Percentiles rank a stretch among this genome's conserved stretches.
Evolutionary conservation across 2,329 filamentous ascomycete species (phyloP).

Genomic region (Coniochaeta pulveracea): DNA sequence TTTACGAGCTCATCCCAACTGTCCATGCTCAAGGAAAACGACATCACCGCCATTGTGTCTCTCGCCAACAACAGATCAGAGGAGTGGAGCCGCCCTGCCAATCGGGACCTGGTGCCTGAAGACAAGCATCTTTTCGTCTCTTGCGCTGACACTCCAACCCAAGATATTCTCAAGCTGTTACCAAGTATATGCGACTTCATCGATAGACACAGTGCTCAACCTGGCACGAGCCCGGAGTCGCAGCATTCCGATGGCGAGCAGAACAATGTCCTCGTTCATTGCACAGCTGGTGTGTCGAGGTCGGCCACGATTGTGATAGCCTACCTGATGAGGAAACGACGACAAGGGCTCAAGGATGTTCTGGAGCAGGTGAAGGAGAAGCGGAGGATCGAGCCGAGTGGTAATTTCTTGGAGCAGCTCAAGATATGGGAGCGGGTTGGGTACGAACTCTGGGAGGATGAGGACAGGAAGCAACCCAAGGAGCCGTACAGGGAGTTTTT

Average conservation of each 20-base stretch:
- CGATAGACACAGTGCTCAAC: slow-evolving; percentile 7
- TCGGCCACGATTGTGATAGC: slow-evolving; percentile 11
- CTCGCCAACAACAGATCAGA: not conserved
- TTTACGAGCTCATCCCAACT: slow-evolving; percentile 5
- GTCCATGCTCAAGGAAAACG: slow-evolving; percentile 6
- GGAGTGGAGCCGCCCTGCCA: slow-evolving; percentile 6
- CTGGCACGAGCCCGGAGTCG: not conserved
- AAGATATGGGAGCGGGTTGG: slow-evolving; percentile 11
- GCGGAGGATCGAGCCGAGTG: slow-evolving; percentile 9
- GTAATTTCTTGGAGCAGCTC: slow-evolving; percentile 13
- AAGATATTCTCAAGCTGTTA: slow-evolving; percentile 7
- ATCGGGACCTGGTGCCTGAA: slow-evolving; percentile 6
- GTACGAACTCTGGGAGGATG: slow-evolving; percentile 12
- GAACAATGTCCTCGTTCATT: slow-evolving; percentile 13
- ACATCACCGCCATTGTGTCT: slow-evolving; percentile 12
- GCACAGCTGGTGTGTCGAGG: slow-evolving; percentile 15
- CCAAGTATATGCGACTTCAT: slow-evolving; percentile 13
- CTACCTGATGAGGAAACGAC: slow-evolving; percentile 13
- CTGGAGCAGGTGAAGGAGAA: slow-evolving; percentile 8
- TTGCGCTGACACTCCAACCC: slow-evolving; percentile 6
- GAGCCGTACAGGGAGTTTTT: slow-evolving; percentile 3
- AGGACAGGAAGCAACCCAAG: slow-evolving; percentile 4
- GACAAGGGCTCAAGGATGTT: not conserved
- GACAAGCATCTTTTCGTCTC: slow-evolving; percentile 8
- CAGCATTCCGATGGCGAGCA: not conserved